Base-by-base conservation (phyloP, 2,329 filamentous ascomycete species). In the Aspergillus pseudonomiae region DNA sequence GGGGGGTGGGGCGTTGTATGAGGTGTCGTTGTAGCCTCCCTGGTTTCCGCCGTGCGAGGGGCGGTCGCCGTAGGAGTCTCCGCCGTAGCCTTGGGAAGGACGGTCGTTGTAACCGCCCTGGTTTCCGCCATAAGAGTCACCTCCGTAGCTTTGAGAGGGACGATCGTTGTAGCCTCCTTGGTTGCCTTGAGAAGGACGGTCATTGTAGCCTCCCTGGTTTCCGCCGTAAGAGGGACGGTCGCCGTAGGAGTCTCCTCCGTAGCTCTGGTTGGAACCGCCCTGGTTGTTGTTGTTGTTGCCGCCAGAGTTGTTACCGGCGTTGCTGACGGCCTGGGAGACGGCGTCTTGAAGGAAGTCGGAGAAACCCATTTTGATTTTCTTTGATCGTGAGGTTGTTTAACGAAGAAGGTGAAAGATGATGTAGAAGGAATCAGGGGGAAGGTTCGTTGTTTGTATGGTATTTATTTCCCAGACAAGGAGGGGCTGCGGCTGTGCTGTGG, bases 301-400 rank as follows among this genome's bases (percentile, higher is more conserved):
- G 39, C 53, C 39, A 16, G 34, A 36, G 24, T 39, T 46, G 59
- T 54, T 45, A 32, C 16, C 19, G 54, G 34, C 54, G 12, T 54
- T 46, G 26, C 41, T 41, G 28, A 43, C 26, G 34, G 48, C 46
- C 41, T 60, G 32, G 41, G 59, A 45, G 56, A 67, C 46, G 55
- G 65, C 63, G 50, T 62, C 34, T 59, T 70, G 62, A 46, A 70
- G 59, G n/a, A 70, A 43, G 58, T 68, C 59, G 53, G 61, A 60
- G 64, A 70, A 61, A 50, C 69, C 72, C 72, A 74, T 74, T 36
- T 59, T 71, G 63, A 10, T 57, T 16, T 50, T 56, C 30, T 39
- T 11, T 5, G 11, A 19, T 39, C 14, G 6, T 19, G 32, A 28
- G 32, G 24, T 26, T 34, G 21, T 24, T 57, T 14, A 41, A 32